Conservation (phyloP, 2,329 filamentous ascomycete species). For the Sphaerulina populicola region DNA sequence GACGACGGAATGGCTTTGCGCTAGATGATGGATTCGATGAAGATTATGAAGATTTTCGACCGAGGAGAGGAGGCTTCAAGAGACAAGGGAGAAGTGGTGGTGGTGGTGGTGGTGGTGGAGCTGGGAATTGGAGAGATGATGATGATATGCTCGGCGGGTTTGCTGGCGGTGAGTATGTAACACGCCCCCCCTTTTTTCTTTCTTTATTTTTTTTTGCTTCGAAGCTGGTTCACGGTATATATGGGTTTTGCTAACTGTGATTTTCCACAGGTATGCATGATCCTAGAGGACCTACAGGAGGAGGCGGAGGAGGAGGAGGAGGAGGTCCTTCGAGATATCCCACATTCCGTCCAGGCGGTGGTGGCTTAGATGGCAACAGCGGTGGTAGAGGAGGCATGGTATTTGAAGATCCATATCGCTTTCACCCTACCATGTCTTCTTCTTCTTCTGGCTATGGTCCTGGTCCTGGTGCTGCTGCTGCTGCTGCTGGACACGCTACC, state of each 20-base stretch:
- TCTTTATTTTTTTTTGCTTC: too few relatives aligned
- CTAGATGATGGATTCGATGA: slow-evolving; percentile 14
- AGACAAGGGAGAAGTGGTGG: background rate
- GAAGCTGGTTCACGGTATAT: background rate
- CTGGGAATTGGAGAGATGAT: slow-evolving; percentile 11
- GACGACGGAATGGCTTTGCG: slow-evolving; percentile 8
- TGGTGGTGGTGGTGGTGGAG: background rate
- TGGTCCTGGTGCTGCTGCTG: background rate
- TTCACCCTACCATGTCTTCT: background rate
- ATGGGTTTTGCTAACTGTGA: background rate
- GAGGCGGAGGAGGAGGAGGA: background rate
- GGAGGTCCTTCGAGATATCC: too few relatives aligned
- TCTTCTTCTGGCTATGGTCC: background rate
- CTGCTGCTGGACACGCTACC: background rate
- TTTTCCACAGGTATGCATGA: slow-evolving; percentile 3
- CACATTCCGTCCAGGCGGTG: background rate
- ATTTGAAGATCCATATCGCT: background rate
- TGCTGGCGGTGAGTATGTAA: slow-evolving; percentile 20
- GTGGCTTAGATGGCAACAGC: background rate
- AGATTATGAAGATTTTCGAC: slow-evolving; percentile 12
- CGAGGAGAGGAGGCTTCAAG: slow-evolving; percentile 4
- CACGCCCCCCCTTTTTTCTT: background rate
- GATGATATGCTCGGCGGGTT: slow-evolving; percentile 15
- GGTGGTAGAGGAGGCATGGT: background rate
- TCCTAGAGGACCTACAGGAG: slow-evolving; percentile 12